Conservation (phyloP, 2,329 filamentous ascomycete species). For the Pyrenophora tritici-repentis region DNA sequence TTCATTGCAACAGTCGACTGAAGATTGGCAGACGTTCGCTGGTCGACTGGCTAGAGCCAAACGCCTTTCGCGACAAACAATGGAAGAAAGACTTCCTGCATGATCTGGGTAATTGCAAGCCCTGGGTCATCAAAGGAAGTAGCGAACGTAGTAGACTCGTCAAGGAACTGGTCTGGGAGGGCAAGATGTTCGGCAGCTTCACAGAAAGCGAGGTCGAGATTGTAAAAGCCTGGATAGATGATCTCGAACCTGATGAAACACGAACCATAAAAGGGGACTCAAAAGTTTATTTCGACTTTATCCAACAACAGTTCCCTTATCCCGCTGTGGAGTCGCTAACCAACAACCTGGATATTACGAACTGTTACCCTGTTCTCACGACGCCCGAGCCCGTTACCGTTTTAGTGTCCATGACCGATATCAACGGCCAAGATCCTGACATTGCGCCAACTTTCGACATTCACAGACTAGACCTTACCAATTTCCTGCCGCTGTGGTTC, state of each 20-base stretch:
- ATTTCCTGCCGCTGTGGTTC: conserved; percentile 49
- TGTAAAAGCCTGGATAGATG: conserved; percentile 50
- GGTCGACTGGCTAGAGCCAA: conserved; percentile 51
- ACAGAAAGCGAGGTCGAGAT: conserved; percentile 50
- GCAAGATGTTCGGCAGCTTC: conserved; percentile 58
- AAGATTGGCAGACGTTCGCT: conserved; percentile 49
- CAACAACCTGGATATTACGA: conserved; percentile 9
- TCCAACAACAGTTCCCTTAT: conserved; percentile 4
- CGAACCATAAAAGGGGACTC: conserved; percentile 8
- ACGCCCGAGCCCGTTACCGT: background rate
- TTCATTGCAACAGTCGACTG: conserved; percentile 49
- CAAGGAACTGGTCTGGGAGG: conserved; percentile 53
- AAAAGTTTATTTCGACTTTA: conserved; percentile 28
- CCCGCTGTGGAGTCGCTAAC: background rate
- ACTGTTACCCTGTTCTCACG: conserved; percentile 17
- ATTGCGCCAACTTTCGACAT: background rate
- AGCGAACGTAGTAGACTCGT: conserved; percentile 50
- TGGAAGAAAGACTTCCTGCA: conserved; percentile 48
- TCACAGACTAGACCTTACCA: background rate
- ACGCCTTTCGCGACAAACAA: conserved; percentile 30
- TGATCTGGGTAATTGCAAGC: conserved; percentile 42
- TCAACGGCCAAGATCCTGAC: background rate
- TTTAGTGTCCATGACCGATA: background rate
- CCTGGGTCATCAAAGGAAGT: conserved; percentile 52
- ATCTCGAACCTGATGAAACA: conserved; percentile 23